Conservation (phyloP, 306 rosid genomes). For the Carpinus fangiana region DNA sequence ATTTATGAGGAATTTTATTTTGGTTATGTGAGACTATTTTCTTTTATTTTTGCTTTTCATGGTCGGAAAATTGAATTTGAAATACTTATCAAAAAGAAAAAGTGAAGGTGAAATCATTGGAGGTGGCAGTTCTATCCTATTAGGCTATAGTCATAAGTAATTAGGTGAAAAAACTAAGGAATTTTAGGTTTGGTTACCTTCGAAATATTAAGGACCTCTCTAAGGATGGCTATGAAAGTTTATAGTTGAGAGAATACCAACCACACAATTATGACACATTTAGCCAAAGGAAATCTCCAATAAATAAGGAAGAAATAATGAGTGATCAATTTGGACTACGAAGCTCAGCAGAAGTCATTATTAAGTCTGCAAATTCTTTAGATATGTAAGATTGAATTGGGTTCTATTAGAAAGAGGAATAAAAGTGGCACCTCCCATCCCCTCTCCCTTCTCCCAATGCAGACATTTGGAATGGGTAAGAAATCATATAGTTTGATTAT, state of each 20-base stretch:
- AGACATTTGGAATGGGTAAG: no score
- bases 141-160: not conserved
- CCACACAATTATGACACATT: not conserved
- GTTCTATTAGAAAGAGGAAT: not conserved
- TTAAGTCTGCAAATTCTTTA: not conserved
- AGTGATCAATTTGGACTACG: not conserved
- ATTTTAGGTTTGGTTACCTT: not conserved
- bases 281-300: not conserved
- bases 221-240: not conserved
- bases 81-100: not conserved
- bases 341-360: not conserved
- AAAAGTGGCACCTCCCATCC: no score
- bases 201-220: not conserved
- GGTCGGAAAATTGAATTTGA: not conserved
- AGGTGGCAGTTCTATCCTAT: not conserved
- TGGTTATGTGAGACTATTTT: not conserved
- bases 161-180: not conserved
- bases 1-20: not conserved
- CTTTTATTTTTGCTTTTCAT: not conserved
- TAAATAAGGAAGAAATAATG: not conserved
- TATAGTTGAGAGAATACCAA: not conserved
- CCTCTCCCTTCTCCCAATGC: no score
- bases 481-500: not conserved
- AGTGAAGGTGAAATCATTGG: not conserved
- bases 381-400: not conserved